A percentile compares a stretch with the other conserved stretches of the same genome.
Evolutionary conservation across 176 grass and related monocot genomes (phyloP).

Genomic region (Oryza officinalis): DNA sequence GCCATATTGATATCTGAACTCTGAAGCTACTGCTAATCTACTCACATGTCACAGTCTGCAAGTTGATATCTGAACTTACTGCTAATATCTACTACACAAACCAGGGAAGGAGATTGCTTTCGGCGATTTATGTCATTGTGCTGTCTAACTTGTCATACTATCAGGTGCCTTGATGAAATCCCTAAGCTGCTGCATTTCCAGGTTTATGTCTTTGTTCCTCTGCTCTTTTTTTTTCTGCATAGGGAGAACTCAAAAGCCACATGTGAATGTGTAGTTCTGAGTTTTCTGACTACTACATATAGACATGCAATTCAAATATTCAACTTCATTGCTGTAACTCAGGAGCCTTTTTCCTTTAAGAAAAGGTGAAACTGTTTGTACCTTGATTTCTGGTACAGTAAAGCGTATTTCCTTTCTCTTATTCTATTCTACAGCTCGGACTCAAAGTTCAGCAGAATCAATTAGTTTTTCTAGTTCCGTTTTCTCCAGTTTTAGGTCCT

Average conservation of each 20-base stretch:
- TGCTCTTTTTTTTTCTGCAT: background rate
- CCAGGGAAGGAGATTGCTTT: background rate
- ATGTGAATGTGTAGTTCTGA: background rate
- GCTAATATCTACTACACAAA: background rate
- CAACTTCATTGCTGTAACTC: background rate
- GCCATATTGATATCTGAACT: background rate
- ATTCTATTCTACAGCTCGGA: too few relatives aligned
- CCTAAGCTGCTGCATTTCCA: background rate
- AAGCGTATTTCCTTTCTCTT: too few relatives aligned
- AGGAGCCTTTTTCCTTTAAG: background rate
- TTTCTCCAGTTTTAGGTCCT: too few relatives aligned
- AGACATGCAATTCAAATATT: background rate
- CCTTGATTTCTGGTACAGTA: too few relatives aligned
- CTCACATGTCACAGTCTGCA: background rate
- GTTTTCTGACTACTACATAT: too few relatives aligned
- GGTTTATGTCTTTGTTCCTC: background rate
- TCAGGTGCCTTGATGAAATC: background rate
- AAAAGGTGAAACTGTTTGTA: background rate
- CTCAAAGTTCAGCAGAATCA: too few relatives aligned
- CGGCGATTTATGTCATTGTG: background rate
- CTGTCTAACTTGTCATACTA: background rate
- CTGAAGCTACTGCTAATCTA: background rate
- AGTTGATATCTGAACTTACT: background rate
- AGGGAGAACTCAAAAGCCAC: background rate
- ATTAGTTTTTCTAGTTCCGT: too few relatives aligned